These are phyloP conservation scores for Pecoramyces ruminantium DNA, from an alignment of 192 early-diverging fungal species.

Conservation along the genomic window DNA sequence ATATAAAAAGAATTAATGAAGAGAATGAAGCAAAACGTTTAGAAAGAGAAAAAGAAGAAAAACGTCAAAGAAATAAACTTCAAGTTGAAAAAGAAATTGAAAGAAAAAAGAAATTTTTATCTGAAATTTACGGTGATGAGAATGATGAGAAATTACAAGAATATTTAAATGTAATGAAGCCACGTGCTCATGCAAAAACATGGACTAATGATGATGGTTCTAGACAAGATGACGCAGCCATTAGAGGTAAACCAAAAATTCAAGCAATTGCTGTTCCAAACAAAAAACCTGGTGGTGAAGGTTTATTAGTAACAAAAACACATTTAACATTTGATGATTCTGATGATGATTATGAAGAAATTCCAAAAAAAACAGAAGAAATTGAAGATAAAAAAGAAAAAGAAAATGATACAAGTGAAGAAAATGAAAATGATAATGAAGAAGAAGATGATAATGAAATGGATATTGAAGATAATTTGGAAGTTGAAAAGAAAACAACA, in stretches of 20 bases:
- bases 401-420: constrained; percentile 6
- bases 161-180: constrained; percentile 70
- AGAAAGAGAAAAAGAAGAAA: constrained; percentile 8
- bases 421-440: constrained; percentile 5
- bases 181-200: constrained; percentile 38
- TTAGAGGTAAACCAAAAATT: constrained; percentile 5
- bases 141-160: constrained; percentile 75
- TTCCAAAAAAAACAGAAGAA: constrained; percentile 25
- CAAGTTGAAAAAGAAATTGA: constrained; percentile 1
- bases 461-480: constrained; percentile 5
- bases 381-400: constrained; percentile 12
- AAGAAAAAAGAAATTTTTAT: constrained; percentile 5
- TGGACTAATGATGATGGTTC: constrained; percentile 87
- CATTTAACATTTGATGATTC: constrained; percentile 31
- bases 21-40: constrained; percentile 7
- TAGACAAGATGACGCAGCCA: constrained; percentile 11
- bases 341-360: constrained; percentile 59
- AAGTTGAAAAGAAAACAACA: constrained; percentile 14
- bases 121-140: constrained; percentile 18
- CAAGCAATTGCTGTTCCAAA: constrained; percentile 20
- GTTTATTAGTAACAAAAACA: constrained; percentile 33
- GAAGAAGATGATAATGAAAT: background rate
- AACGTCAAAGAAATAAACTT: constrained; percentile 6
- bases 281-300: constrained; percentile 40
- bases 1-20: constrained; percentile 26